Base-by-base conservation (phyloP, 1,284 basidiomycete genomes). In the Heterobasidion irregulare region DNA sequence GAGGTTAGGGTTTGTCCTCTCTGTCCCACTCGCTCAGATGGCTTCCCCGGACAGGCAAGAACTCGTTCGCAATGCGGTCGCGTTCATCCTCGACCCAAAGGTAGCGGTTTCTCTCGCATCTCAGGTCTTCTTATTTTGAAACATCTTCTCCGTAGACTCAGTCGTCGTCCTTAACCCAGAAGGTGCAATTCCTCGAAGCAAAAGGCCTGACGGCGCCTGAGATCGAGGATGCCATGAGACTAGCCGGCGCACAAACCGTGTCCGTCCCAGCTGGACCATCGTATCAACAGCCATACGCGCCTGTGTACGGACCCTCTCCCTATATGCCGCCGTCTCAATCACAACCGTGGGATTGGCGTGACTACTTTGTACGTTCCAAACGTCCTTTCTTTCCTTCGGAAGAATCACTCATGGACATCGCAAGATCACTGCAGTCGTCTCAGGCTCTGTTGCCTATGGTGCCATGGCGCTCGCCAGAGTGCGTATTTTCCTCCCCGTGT, bases 351-450 rank as follows among this genome's bases (percentile, higher is more conserved):
- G 94, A 97, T 69, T 98, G 94, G 94, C 77, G 94, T 58, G 94
- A 98, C 70, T 91, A 95, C 68, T 98, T 97, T 70, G 93, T 94
- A 66, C 69, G 90, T 12, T 72, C 6, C 33, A 13, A 8, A 19
- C 26, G 41, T 50, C 18, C 15, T n/a, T n/a, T 19, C 36, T 10
- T 44, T 32, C 41, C 36, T 26, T 26, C 26, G 6, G 26, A 26
- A 26, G 6, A 18, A 34, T 50, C 13, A 50, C 36, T n/a, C 18
- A 10, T 32, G 44, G 47, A n/a, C 54, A 46, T 2, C 7, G 5
- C 51, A 64, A 96, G 92, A 97, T 99, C 66, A 94, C 96, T 73
- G 88, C 90, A 12, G 89, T 98, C 41, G 78, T 99, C 5, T 94
- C 94, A 46, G 94, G 95, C 3, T 84, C 88, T 2, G 75, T 96